Conservation (phyloP, 805 yeast genomes). For the Kodamaea sagamina region DNA sequence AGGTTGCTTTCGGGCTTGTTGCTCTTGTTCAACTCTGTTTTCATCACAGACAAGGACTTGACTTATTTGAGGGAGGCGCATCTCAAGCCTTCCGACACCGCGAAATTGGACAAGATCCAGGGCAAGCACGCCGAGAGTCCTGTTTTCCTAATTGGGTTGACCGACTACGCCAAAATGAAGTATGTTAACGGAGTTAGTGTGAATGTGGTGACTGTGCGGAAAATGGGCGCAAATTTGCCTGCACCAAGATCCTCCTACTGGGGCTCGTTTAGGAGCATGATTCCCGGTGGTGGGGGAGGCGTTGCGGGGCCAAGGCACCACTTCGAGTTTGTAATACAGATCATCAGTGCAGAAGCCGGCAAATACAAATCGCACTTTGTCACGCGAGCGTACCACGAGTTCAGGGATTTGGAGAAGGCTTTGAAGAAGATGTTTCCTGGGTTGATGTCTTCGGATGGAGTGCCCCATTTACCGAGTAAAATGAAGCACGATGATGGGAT, state of each 20-base stretch:
- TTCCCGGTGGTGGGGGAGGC: neutral
- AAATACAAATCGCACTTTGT: conserved; percentile 44
- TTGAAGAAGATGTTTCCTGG: conserved; percentile 68
- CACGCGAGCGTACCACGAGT: conserved; percentile 67
- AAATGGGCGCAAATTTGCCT: neutral
- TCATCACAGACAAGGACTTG: conserved; percentile 61
- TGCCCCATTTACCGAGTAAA: conserved; percentile 61
- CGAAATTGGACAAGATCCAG: conserved; percentile 34
- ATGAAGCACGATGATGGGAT: conserved; percentile 41
- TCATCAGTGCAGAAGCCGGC: neutral
- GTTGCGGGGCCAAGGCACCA: conserved; percentile 23
- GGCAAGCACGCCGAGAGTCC: conserved; percentile 4
- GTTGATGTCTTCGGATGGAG: conserved; percentile 43
- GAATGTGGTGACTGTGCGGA: conserved; percentile 68
- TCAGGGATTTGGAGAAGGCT: conserved; percentile 55
- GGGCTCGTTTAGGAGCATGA: conserved; percentile 1
- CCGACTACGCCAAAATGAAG: conserved; percentile 28
- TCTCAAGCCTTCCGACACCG: conserved; percentile 38
- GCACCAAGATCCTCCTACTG: conserved; percentile 11
- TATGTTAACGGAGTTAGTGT: conserved; percentile 59
- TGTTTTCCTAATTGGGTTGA: conserved; percentile 5
- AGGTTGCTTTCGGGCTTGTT: conserved; percentile 65
- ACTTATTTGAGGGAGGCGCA: conserved; percentile 42
- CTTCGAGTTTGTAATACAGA: conserved; percentile 51
- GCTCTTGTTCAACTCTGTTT: conserved; percentile 72